Conservation (phyloP, 2,329 filamentous ascomycete genomes). For the Dactylellina drechsleri region DNA sequence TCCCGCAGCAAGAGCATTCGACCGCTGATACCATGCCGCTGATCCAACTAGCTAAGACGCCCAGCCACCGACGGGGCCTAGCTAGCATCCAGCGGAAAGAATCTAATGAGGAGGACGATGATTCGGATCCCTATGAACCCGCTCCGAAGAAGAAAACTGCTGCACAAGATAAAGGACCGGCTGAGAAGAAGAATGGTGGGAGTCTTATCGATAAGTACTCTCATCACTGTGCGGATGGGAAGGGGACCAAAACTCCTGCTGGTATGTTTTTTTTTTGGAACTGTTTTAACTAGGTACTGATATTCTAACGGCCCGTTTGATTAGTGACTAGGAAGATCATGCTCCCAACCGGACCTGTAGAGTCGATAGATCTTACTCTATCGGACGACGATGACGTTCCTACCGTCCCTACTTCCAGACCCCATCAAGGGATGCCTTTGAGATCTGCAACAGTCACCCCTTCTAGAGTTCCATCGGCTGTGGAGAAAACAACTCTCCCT, state of each 20-base stretch:
- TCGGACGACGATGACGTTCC: slow-evolving; percentile 47
- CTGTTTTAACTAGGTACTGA: not conserved
- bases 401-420: slow-evolving; percentile 23
- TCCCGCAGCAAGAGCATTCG: not conserved
- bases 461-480: slow-evolving; percentile 10
- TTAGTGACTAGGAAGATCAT: slow-evolving; percentile 44
- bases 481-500: slow-evolving; percentile 26
- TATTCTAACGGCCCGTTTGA: not conserved
- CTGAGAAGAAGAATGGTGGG: slow-evolving; percentile 17
- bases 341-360: slow-evolving; percentile 41
- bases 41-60: slow-evolving; percentile 42
- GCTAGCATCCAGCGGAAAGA: slow-evolving; percentile 34
- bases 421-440: slow-evolving; percentile 13
- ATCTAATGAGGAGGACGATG: slow-evolving; percentile 12
- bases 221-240: slow-evolving; percentile 50
- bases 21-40: slow-evolving; percentile 24
- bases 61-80: slow-evolving; percentile 40
- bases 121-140: slow-evolving; percentile 48
- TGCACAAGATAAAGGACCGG: not conserved
- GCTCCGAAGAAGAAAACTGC: slow-evolving; percentile 18
- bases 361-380: slow-evolving; percentile 48
- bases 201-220: slow-evolving; percentile 47
- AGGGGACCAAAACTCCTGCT: slow-evolving; percentile 45
- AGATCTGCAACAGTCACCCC: slow-evolving; percentile 32
- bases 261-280: slow-evolving; percentile 13